Evolutionary conservation across 306 rosid genomes (phyloP), one percentile per base, ranked within the genome.

Genomic region (Vigna mungo): DNA sequence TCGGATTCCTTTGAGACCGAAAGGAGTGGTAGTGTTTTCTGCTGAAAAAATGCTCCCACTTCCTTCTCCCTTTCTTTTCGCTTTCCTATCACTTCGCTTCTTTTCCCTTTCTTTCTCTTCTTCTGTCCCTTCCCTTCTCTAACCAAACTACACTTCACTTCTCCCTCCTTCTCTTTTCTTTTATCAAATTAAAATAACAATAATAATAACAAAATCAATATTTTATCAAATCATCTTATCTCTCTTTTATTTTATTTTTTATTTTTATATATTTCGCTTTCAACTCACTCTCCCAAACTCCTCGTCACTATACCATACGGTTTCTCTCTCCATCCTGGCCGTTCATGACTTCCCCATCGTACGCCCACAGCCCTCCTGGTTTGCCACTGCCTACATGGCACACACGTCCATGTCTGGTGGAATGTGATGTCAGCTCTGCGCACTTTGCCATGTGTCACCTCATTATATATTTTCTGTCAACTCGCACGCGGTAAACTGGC

Each of bases 321-420:
- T 5, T 5, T 21, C 3, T 70, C 17, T 1, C 30, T 20, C 17
- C 1, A 49, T 51, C 39, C 1, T 30, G 1, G 60, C 74, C 74
- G 60, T 69, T 41, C 5, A 52, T 17, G 41, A 2, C 6, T 12
- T 0, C 2, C 1, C 3, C n/a, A 69, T 69, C 74, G 27, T 2
- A 47, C 60, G 59, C 27, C 13, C 18, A 12, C 7, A 1, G 16
- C 3, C 16, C 13, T 8, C 51, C 4, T 2, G 2, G 1, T 15
- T 27, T 47, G 21, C 56, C 59, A 0, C 15, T 52, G 75, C 48
- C 48, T 51, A 70, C 75, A 1, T 70, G 75, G 75, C 75, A 70
- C 46, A 70, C 17, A 70, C 75, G 75, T 70, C 75, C 75, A 11
- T 70, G 75, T 52, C 75, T 51, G 62, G 44, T 36, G 34, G 75